These are phyloP conservation scores for Mucor saturninus DNA, from an alignment of 371 early-diverging fungal species.

Conservation along the genomic window DNA sequence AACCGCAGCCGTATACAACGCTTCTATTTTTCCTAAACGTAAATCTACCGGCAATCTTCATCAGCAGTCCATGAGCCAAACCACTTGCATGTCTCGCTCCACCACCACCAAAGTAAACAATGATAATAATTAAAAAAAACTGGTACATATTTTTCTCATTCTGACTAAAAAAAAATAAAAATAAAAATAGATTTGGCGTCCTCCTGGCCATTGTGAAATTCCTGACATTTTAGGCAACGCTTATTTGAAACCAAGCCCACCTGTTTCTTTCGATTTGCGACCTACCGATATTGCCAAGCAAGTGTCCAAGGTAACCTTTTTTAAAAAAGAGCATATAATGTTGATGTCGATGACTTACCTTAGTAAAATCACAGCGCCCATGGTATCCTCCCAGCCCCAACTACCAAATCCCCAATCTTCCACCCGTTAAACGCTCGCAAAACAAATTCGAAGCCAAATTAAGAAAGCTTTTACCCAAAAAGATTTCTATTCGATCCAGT, in stretches of 20 bases:
- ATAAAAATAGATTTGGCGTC: constrained; percentile 38
- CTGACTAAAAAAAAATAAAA: not conserved
- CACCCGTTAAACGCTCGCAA: constrained; percentile 32
- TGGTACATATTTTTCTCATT: not conserved
- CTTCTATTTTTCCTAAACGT: constrained; percentile 42
- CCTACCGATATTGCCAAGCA: constrained; percentile 48
- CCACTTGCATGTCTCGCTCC: constrained; percentile 6
- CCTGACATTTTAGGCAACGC: constrained; percentile 55
- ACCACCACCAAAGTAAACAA: constrained; percentile 25
- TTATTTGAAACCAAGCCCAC: constrained; percentile 49
- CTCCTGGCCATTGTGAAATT: constrained; percentile 55
- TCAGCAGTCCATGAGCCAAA: constrained; percentile 33
- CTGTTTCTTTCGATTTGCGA: constrained; percentile 40
- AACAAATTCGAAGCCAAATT: constrained; percentile 37
- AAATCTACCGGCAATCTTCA: constrained; percentile 55
- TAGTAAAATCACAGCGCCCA: constrained; percentile 25
- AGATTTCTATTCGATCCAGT: constrained; percentile 33
- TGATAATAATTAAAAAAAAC: not conserved
- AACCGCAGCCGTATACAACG: constrained; percentile 22
- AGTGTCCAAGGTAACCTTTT: constrained; percentile 41
- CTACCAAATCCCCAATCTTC: constrained; percentile 32
- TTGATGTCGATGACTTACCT: not conserved
- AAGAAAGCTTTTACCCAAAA: constrained; percentile 40
- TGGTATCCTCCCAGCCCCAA: constrained; percentile 45
- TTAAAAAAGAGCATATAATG: constrained; percentile 1